Percentiles rank a stretch among this genome's conserved stretches.
Evolutionary conservation across 148 eudicot genomes (phyloP).

Genomic region (Vaccinium vitisidaea): DNA sequence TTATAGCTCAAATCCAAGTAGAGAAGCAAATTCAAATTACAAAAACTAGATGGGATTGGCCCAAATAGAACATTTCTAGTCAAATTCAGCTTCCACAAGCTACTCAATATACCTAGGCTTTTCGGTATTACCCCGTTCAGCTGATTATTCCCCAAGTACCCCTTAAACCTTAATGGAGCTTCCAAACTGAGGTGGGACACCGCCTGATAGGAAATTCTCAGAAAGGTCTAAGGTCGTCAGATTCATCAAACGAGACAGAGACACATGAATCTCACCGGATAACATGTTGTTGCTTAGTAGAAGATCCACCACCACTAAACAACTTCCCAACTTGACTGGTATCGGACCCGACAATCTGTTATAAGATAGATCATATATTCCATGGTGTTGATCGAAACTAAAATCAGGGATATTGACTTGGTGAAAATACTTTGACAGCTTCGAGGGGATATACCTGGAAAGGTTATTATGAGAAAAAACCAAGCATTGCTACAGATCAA

Average conservation of each 20-base stretch:
- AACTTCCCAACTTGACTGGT: constrained; percentile 45
- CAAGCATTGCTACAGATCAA: constrained; percentile 43
- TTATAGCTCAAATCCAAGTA: constrained; percentile 48
- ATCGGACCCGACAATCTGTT: constrained; percentile 41
- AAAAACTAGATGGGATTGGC: constrained; percentile 38
- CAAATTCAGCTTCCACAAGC: constrained; percentile 49
- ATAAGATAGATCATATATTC: constrained; percentile 44
- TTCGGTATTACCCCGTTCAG: constrained; percentile 41
- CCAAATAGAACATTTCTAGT: constrained; percentile 40
- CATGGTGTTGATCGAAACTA: constrained; percentile 48
- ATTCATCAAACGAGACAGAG: constrained; percentile 33
- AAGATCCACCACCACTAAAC: constrained; percentile 47
- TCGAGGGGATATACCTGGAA: constrained; percentile 39
- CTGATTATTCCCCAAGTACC: constrained; percentile 40
- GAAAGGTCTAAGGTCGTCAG: constrained; percentile 50
- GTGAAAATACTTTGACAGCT: constrained; percentile 34
- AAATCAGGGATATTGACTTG: constrained; percentile 44
- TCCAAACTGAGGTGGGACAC: constrained; percentile 38
- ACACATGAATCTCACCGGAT: constrained; percentile 41
- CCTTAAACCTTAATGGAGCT: constrained; percentile 34
- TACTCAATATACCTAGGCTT: constrained; percentile 35
- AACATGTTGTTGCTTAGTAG: constrained; percentile 37
- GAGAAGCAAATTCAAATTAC: constrained; percentile 37
- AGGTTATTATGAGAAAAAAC: constrained; percentile 45
- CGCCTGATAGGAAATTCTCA: constrained; percentile 34